Conservation (phyloP, 129 eudicot species). For the Scalesia atractyloides region DNA sequence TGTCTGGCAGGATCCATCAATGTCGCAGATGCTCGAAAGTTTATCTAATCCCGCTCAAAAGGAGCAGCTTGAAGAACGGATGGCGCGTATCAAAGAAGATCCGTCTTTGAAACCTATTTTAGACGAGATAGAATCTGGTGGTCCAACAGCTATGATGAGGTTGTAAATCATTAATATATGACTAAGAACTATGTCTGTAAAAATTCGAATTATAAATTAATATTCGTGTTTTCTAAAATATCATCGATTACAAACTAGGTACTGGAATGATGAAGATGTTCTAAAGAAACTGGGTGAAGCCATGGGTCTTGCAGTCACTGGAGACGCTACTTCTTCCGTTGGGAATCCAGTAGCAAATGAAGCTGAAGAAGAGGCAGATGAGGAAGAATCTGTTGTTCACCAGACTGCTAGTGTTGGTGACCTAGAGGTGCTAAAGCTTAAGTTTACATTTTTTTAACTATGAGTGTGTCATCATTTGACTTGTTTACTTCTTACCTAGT, state of each 20-base stretch:
- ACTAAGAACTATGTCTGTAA: not conserved
- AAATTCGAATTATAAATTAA: not conserved
- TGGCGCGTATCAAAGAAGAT: constrained; percentile 84
- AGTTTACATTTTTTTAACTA: not conserved
- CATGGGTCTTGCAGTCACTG: constrained; percentile 82
- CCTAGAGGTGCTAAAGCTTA: constrained; percentile 48
- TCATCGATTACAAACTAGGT: constrained; percentile 21
- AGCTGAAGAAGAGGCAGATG: constrained; percentile 57
- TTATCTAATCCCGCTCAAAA: constrained; percentile 73
- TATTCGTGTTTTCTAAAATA: not conserved
- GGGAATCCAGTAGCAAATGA: constrained; percentile 56
- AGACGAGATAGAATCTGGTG: constrained; percentile 90
- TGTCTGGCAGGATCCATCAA: constrained; percentile 70
- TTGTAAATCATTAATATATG: constrained; percentile 18
- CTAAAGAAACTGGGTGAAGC: constrained; percentile 88
- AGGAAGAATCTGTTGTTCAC: constrained; percentile 88
- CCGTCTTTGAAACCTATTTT: constrained; percentile 85
- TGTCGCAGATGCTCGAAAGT: constrained; percentile 89
- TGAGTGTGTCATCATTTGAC: not conserved
- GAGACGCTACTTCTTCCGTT: constrained; percentile 56
- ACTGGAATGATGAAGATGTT: constrained; percentile 87
- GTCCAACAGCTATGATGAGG: constrained; percentile 99
- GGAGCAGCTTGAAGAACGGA: constrained; percentile 83
- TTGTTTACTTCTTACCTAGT: not conserved
- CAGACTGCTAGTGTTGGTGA: constrained; percentile 88